These are phyloP conservation scores for Phaeosphaeria sp. DNA, from an alignment of 2,329 filamentous ascomycete genomes.

Conservation along the genomic window DNA sequence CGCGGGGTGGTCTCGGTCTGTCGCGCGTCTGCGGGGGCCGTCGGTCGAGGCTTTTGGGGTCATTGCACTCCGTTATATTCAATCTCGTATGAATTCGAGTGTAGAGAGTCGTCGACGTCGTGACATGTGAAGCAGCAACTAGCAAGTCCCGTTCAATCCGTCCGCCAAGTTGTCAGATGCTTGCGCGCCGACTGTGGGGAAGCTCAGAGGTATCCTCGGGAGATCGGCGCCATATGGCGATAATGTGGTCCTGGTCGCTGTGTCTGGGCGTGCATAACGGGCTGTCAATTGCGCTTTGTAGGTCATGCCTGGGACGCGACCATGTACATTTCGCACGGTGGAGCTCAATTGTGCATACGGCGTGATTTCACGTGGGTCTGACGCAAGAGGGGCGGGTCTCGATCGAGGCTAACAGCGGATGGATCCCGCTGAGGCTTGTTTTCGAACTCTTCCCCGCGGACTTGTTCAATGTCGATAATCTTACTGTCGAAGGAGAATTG, in stretches of 20 bases:
- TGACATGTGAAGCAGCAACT: background rate
- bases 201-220: background rate
- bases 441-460: background rate
- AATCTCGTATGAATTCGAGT: background rate
- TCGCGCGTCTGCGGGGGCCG: background rate
- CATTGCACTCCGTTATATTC: background rate
- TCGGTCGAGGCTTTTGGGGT: background rate
- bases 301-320: background rate
- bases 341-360: background rate
- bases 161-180: background rate
- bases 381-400: conserved; percentile 11
- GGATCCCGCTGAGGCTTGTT: conserved; percentile 1
- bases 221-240: background rate
- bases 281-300: background rate
- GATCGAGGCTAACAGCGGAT: conserved; percentile 1
- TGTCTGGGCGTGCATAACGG: background rate
- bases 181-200: background rate
- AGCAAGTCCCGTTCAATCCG: background rate
- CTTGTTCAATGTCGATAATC: background rate
- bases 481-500: no score
- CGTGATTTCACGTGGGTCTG: conserved; percentile 19
- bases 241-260: background rate
- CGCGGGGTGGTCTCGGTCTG: background rate
- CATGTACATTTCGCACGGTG: background rate
- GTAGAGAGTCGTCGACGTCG: background rate